These are phyloP conservation scores for Butyriboletus loyo DNA, from an alignment of 768 basidiomycete species.

Conservation along the genomic window DNA sequence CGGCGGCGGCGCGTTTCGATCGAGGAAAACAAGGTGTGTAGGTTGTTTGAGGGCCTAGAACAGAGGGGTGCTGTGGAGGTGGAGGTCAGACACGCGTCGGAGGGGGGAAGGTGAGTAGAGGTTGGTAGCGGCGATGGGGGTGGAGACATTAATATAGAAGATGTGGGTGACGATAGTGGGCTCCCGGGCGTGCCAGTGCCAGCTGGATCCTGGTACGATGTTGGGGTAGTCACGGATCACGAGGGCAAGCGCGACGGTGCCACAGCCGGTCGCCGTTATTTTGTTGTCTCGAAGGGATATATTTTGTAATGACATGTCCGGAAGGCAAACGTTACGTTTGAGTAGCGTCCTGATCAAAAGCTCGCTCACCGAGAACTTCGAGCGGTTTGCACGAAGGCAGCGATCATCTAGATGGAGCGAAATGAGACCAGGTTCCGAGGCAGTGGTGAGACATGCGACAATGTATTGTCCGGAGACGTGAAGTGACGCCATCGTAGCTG, in stretches of 20 bases:
- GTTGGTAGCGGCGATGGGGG: constrained; percentile 33
- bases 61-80: constrained; percentile 50
- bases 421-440: constrained; percentile 47
- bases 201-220: constrained; percentile 44
- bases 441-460: constrained; percentile 56
- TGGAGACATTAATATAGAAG: constrained; percentile 29
- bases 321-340: background rate
- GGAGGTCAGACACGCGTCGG: constrained; percentile 39
- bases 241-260: constrained; percentile 87
- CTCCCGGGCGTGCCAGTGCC: background rate
- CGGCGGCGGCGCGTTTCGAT: constrained; percentile 40
- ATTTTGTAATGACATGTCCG: constrained; percentile 83
- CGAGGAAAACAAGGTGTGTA: constrained; percentile 84
- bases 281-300: constrained; percentile 88
- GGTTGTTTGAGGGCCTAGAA: constrained; percentile 57
- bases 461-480: constrained; percentile 66
- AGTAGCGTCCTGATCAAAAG: background rate
- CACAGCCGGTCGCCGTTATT: constrained; percentile 80
- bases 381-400: constrained; percentile 64
- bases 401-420: constrained; percentile 91
- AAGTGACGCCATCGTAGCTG: constrained; percentile 72
- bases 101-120: constrained; percentile 15
- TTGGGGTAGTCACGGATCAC: constrained; percentile 98
- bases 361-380: constrained; percentile 71
- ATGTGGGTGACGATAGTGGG: constrained; percentile 8